Evolutionary conservation across 2,329 filamentous ascomycete species (phyloP).

Genomic region (Colletotrichum liaoningense): DNA sequence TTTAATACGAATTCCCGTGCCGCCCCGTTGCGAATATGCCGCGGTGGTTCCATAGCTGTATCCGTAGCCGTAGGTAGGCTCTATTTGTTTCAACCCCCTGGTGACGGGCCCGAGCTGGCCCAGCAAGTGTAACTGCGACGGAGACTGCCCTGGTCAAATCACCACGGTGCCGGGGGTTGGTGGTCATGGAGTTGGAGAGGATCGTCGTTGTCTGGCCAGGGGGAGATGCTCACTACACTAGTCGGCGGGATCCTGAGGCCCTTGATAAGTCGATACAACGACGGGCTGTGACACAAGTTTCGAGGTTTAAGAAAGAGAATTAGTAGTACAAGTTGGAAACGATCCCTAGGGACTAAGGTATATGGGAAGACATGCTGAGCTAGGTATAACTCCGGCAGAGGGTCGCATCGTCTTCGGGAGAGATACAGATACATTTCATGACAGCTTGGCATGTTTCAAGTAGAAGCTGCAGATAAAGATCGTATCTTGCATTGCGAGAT

Average conservation of each 20-base stretch:
- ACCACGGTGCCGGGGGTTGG: not conserved
- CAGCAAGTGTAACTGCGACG: not conserved
- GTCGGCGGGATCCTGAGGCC: not conserved
- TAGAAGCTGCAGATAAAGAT: not conserved
- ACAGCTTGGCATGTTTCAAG: not conserved
- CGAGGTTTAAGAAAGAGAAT: not conserved
- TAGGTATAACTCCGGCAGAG: not conserved
- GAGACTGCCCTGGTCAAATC: not conserved
- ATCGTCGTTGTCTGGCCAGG: not conserved
- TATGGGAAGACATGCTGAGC: not conserved
- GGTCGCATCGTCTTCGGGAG: not conserved
- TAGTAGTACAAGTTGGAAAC: not conserved
- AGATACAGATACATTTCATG: not conserved
- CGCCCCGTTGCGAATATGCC: not conserved
- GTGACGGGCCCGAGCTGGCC: not conserved
- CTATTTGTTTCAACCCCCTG: not conserved
- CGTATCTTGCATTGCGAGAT: not conserved
- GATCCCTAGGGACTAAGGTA: not conserved
- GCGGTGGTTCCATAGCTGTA: no score
- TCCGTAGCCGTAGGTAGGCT: no score
- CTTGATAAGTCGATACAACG: not conserved
- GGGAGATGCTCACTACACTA: not conserved
- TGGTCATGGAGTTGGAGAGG: not conserved
- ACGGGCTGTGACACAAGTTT: not conserved
- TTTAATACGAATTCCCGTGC: not conserved